Conservation (phyloP, 2,329 filamentous ascomycete genomes). For the Microascus cirrosus region DNA sequence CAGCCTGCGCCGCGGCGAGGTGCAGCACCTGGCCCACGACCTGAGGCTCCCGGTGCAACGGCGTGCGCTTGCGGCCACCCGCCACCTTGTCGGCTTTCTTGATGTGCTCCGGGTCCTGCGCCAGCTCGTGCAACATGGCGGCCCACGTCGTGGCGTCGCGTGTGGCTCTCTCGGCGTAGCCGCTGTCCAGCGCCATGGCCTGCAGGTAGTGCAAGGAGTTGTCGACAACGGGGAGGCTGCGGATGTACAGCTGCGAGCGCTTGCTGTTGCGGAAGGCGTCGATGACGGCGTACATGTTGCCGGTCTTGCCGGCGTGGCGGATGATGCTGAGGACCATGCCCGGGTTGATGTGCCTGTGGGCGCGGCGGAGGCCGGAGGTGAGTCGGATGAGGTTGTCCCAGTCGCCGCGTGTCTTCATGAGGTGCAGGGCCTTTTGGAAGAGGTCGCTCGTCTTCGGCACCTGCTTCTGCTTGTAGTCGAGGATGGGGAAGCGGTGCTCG, state of each 20-base stretch:
- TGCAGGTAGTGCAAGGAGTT: slow-evolving; percentile 25
- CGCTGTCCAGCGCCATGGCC: slow-evolving; percentile 26
- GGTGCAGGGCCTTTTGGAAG: slow-evolving; percentile 23
- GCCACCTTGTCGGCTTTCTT: not conserved
- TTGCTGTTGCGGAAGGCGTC: slow-evolving; percentile 35
- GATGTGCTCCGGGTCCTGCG: slow-evolving; percentile 30
- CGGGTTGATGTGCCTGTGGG: slow-evolving; percentile 23
- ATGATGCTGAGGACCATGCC: slow-evolving; percentile 26
- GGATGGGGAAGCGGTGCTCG: slow-evolving; percentile 37
- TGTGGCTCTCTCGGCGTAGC: slow-evolving; percentile 22
- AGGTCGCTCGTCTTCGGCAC: slow-evolving; percentile 29
- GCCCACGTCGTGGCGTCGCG: slow-evolving; percentile 31
- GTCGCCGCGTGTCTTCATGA: slow-evolving; percentile 37
- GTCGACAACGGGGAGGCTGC: slow-evolving; percentile 15
- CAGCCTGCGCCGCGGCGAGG: slow-evolving; percentile 27
- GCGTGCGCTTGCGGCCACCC: no score
- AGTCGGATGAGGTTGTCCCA: slow-evolving; percentile 40
- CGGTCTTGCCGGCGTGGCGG: slow-evolving; percentile 25
- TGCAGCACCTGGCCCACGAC: slow-evolving; percentile 29
- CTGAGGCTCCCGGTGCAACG: slow-evolving; percentile 29
- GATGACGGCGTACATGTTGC: slow-evolving; percentile 32
- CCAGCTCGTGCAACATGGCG: slow-evolving; percentile 35
- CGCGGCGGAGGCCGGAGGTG: slow-evolving; percentile 36
- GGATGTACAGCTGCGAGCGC: slow-evolving; percentile 33
- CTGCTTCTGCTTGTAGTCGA: slow-evolving; percentile 25